These are phyloP conservation scores for Athelia psychrophila DNA, from an alignment of 1,284 basidiomycete species.

Conservation along the genomic window DNA sequence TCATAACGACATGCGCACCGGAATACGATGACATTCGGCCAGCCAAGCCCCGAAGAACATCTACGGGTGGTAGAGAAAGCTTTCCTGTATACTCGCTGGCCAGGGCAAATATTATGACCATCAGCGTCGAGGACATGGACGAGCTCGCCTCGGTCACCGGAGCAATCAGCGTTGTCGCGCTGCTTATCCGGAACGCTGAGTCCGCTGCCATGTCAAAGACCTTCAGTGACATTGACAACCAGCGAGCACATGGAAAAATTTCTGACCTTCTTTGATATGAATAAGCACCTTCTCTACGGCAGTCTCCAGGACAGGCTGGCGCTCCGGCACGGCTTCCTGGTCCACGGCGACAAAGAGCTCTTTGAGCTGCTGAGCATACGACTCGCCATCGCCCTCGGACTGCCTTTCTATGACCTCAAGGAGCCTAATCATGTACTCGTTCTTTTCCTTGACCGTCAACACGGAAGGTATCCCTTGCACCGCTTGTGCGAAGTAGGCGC, in stretches of 20 bases:
- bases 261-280: constrained; percentile 46
- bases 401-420: constrained; percentile 57
- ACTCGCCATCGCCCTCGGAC: constrained; percentile 49
- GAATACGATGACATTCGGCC: constrained; percentile 40
- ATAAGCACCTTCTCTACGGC: constrained; percentile 53
- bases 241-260: constrained; percentile 1
- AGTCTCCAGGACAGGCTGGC: constrained; percentile 45
- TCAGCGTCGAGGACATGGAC: constrained; percentile 51
- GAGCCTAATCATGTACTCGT: constrained; percentile 39
- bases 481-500: constrained; percentile 49
- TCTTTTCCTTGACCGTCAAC: constrained; percentile 29
- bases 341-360: constrained; percentile 45
- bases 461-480: constrained; percentile 35
- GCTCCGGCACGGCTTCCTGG: constrained; percentile 23
- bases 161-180: constrained; percentile 47
- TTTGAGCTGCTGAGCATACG: constrained; percentile 52
- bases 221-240: constrained; percentile 11
- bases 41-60: constrained; percentile 51
- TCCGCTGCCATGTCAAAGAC: constrained; percentile 33
- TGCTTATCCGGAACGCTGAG: constrained; percentile 42
- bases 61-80: constrained; percentile 46
- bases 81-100: constrained; percentile 56
- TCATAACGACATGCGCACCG: constrained; percentile 38
- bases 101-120: constrained; percentile 63
- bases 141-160: constrained; percentile 42